Evolutionary conservation across 2,329 filamentous ascomycete genomes (phyloP).

Genomic region (Cucurbitaria berberidis): DNA sequence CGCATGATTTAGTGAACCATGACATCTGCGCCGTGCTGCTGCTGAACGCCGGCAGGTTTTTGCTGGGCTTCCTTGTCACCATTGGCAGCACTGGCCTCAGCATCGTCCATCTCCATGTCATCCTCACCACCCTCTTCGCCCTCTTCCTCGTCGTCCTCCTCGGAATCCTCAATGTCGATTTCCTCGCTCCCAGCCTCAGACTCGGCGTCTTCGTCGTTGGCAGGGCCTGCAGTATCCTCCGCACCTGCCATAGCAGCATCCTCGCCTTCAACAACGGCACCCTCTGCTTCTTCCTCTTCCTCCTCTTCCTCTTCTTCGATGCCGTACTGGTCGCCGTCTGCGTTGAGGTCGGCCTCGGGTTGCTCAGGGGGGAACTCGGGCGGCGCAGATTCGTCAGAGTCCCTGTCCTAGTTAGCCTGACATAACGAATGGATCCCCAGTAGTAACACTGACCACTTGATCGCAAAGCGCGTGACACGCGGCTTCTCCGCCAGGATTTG

Average conservation of each 20-base stretch:
- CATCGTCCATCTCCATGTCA: slow-evolving; percentile 64
- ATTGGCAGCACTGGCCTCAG: slow-evolving; percentile 45
- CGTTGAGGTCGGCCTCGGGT: slow-evolving; percentile 88
- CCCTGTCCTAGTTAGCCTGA: slow-evolving; percentile 64
- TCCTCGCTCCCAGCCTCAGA: slow-evolving; percentile 80
- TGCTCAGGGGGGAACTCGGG: slow-evolving; percentile 97
- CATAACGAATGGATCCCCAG: not conserved
- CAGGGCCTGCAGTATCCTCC: slow-evolving; percentile 60
- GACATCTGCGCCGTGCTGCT: slow-evolving; percentile 42
- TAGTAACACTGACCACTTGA: slow-evolving; percentile 79
- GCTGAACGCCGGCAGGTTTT: slow-evolving; percentile 27
- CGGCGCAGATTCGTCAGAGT: slow-evolving; percentile 95
- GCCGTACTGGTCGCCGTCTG: slow-evolving; percentile 85
- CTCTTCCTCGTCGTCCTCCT: slow-evolving; percentile 67
- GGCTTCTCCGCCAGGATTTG: slow-evolving; percentile 98
- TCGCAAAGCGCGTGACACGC: slow-evolving; percentile 93
- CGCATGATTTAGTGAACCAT: slow-evolving; percentile 48
- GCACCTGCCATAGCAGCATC: slow-evolving; percentile 79
- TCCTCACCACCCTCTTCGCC: slow-evolving; percentile 63
- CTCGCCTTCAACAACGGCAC: slow-evolving; percentile 59
- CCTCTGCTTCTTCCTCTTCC: slow-evolving; percentile 69
- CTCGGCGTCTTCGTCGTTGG: slow-evolving; percentile 68
- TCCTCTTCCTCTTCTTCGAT: slow-evolving; percentile 78
- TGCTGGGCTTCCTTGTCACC: slow-evolving; percentile 44
- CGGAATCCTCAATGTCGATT: slow-evolving; percentile 76